Base-by-base conservation (phyloP, 2,329 filamentous ascomycete genomes). In the Aspergillus neotritici region DNA sequence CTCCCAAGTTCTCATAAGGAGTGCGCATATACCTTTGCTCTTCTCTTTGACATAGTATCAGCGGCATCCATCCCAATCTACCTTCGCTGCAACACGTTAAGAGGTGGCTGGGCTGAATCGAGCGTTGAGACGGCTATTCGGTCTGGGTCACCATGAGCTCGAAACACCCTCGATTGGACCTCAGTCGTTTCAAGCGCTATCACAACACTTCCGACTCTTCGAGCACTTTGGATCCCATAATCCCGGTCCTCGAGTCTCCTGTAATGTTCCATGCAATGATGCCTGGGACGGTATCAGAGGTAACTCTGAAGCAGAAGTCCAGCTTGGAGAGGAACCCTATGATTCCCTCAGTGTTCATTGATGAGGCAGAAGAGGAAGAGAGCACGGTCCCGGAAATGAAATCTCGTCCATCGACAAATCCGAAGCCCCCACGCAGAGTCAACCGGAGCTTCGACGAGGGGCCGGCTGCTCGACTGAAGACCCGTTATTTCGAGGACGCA, bases 401-500 rank as follows among this genome's bases (percentile, higher is more conserved):
- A 6, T 41, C 42, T 12, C 40, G 47, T 13, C 31, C 49, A 16
- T 36, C 48, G 14, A 31, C 51, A 7, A 54, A 56, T 5, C 25
- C 37, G 21, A 54, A 46, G 43, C 37, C 49, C 3, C 38, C 38
- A 16, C 49, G 41, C 25, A 37, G 51, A 14, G 41, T 43, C 35
- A 41, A 40, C 17, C 51, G 52, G 38, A 47, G 35, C 32, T 25
- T 47, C 5, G 50, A 55, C 36, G 48, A 55, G 31, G 44, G 51
- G 25, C 53, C 59, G n/a, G 41, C 59, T 6, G 46, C 58, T 32
- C 61, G 53, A 41, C 55, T 59, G 43, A 65, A 61, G 46, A 69
- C 51, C 15, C 62, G 65, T 41, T 70, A 68, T 47, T 72, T 66
- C 43, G 63, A 64, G 29, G 64, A 68, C 14, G 58, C 55, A 4